These are phyloP conservation scores for Sphaerostilbella broomeana DNA, from an alignment of 2,329 filamentous ascomycete species.

Conservation along the genomic window DNA sequence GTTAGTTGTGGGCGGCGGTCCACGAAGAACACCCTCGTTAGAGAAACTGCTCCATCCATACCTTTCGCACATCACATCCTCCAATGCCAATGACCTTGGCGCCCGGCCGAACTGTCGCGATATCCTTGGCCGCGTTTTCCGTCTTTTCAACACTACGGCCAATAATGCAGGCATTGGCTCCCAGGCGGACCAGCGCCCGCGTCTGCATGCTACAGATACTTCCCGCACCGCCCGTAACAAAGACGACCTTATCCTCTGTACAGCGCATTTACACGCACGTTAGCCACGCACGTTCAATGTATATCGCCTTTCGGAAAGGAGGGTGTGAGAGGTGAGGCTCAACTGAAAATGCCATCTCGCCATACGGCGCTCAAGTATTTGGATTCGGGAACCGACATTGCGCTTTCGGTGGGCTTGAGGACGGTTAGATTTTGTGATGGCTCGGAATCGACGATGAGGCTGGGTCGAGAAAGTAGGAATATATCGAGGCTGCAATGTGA, in stretches of 20 bases:
- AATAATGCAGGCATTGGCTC: conserved; percentile 89
- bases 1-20: too few relatives aligned
- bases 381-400: conserved; percentile 63
- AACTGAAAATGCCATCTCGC: conserved; percentile 82
- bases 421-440: too few relatives aligned
- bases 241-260: conserved; percentile 77
- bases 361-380: conserved; percentile 78
- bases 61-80: conserved; percentile 68
- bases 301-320: neutral
- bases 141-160: conserved; percentile 88
- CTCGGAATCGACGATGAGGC: too few relatives aligned
- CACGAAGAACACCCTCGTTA: too few relatives aligned
- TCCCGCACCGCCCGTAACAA: conserved; percentile 91
- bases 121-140: conserved; percentile 69
- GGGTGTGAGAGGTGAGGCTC: neutral
- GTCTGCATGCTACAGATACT: conserved; percentile 94
- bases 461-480: too few relatives aligned
- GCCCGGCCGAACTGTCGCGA: conserved; percentile 69
- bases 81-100: conserved; percentile 84
- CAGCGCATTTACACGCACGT: neutral
- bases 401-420: too few relatives aligned
- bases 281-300: neutral
- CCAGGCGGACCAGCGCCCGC: conserved; percentile 80
- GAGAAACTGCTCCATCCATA: too few relatives aligned
- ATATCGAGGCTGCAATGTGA: too few relatives aligned